Conservation (phyloP, 2,329 filamentous ascomycete species). For the Cryphonectria naterciae region DNA sequence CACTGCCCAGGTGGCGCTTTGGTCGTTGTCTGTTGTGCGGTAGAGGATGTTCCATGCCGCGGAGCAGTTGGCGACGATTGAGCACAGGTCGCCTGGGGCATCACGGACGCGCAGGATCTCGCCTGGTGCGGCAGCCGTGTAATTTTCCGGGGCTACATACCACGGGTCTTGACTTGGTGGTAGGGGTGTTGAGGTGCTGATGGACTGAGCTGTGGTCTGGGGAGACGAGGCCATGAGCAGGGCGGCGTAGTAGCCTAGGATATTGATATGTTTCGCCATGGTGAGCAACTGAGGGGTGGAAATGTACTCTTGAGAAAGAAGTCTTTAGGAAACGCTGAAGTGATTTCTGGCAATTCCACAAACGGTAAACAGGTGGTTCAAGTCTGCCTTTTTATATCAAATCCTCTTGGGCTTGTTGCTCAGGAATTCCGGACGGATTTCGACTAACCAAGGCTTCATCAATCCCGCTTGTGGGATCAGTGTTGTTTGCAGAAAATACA, state of each 20-base stretch:
- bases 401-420: too few relatives aligned
- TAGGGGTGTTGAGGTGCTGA: not conserved
- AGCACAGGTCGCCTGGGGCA: not conserved
- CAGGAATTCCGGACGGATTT: not conserved
- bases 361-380: not conserved
- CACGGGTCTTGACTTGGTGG: constrained; percentile 1
- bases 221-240: not conserved
- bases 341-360: too few relatives aligned
- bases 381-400: not conserved
- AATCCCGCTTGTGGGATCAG: too few relatives aligned
- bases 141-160: not conserved
- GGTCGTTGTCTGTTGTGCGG: not conserved
- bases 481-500: too few relatives aligned
- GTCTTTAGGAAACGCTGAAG: not conserved
- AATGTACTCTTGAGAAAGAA: not conserved
- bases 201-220: not conserved
- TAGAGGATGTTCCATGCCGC: constrained; percentile 2
- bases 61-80: not conserved
- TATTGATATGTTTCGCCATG: not conserved
- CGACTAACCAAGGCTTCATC: not conserved
- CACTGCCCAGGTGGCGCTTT: not conserved
- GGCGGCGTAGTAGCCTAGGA: not conserved
- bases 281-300: not conserved
- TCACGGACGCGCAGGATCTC: not conserved
- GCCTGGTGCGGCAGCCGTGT: not conserved